A percentile compares a stretch with the other conserved stretches of the same genome.
Conservation (phyloP, 108 stramenopile species). For the Ochromonas danica region DNA sequence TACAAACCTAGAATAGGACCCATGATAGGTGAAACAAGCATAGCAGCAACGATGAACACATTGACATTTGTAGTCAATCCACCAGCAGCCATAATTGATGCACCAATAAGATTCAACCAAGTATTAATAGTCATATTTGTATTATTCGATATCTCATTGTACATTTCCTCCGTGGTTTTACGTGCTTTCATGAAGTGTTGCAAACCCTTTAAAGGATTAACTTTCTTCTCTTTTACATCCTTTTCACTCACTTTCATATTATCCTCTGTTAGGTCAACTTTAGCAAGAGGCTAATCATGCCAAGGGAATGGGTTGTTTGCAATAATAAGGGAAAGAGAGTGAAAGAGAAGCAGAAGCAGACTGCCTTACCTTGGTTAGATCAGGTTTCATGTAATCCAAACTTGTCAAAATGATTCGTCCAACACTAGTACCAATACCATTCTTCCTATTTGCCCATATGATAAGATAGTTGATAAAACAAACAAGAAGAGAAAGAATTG, state of each 20-base stretch:
- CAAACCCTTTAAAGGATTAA: not conserved
- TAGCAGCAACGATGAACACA: constrained; percentile 18
- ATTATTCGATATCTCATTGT: constrained; percentile 4
- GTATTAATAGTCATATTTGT: constrained; percentile 13
- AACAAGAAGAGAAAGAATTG: no score
- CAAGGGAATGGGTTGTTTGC: no score
- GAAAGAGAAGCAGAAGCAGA: not conserved
- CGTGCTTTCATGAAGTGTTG: constrained; percentile 24
- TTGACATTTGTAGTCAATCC: not conserved
- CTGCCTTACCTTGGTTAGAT: not conserved
- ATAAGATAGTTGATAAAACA: no score
- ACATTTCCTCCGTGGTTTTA: constrained; percentile 24
- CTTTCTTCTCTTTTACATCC: not conserved
- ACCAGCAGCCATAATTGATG: constrained; percentile 14
- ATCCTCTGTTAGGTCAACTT: no score
- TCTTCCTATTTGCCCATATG: no score
- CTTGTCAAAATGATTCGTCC: not conserved
- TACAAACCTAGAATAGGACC: constrained; percentile 20
- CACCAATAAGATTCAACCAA: constrained; percentile 20
- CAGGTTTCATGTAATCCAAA: constrained; percentile 6
- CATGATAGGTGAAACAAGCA: constrained; percentile 33
- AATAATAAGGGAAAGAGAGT: not conserved
- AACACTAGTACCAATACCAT: constrained; percentile 6
- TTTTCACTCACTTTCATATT: not conserved
- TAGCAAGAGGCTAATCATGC: no score